Evolutionary conservation across 164 flowering plant species (phyloP), one percentile per base, ranked within the genome.

Genomic region (Vitis riparia): DNA sequence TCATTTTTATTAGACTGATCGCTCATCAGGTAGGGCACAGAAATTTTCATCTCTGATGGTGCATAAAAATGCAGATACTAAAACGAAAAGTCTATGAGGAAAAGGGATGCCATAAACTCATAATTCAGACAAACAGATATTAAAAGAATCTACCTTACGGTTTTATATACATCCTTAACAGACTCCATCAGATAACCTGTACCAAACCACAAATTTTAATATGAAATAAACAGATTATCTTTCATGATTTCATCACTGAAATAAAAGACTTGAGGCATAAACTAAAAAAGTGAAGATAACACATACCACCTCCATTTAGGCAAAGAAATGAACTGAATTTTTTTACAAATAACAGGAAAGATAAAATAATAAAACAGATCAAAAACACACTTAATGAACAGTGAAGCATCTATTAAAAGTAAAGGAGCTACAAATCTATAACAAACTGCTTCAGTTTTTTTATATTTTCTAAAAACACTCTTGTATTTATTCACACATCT

Each of bases 141-240:
- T 52, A 47, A 51, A 59, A 17, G 13, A 69, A 66, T 68, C 13
- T 75, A 82, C 89, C 91, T 84, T 53, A 87, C 70, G 63, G 79
- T 76, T 74, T 73, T 82, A 68, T 79, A 87, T 10, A 78, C 11
- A 72, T 82, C 85, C 52, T 7, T 59, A 56, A 78, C 55, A 64
- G 75, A 80, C 78, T 85, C 86, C 44, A 37, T 66, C 80, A 85
- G 65, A 75, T 84, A 87, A 77, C 83, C 91, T 87, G 89, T 58
- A 79, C 11, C 57, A 67, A 47, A 27, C 67, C 52, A 59, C 62
- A 71, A 19, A n/a, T 50, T 62, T 56, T 50, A 37, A 51, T 48
- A 44, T 47, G 50, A 61, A 61, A 61, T 16, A 30, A 16, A 48
- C 12, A 12, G 32, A 59, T 27, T 17, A 53, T n/a, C 56, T 53